Evolutionary conservation across 2,329 filamentous ascomycete genomes (phyloP), one percentile per base, ranked within the genome.

Genomic region (Ascochyta lentis): DNA sequence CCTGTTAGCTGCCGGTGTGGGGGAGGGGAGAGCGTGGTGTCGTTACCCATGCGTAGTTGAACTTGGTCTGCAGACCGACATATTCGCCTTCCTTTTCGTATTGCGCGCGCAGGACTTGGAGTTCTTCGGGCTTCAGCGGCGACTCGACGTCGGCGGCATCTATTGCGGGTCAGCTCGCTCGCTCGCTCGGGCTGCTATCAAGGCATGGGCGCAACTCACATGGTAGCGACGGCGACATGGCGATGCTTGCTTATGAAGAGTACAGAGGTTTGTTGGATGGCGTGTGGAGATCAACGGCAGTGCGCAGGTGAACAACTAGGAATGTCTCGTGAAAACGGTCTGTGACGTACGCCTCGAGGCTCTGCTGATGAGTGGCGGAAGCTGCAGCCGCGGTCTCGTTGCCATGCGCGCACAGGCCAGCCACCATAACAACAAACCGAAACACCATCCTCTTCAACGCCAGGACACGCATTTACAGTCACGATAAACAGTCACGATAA

Each of bases 101-200:
- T 77, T 99, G 95, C 58, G 91, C 84, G 63, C 94, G 91, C 49
- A 99, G 84, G 60, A 98, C 95, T 76, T 93, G 88, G 58, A 99
- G 89, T 79, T 99, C 95, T 46, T 91, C 90, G 53, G 91, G 87
- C 79, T 95, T 96, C 61, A 99, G 85, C 65, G 95, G 91, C 74
- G 92, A 96, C 82, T 99, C 95, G 70, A 95, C 95, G 80, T 99
- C 95, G 66, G 96, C 92, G 72, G 95, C 95, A 83, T 98, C 95
- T 98, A 79, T 34, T 71, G 70, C 60, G 38, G 49, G 40, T 56
- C 40, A 49, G 44, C 48, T 39, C 50, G 10, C 29, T 29, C 50
- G 10, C 29, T 29, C 19, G 26, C 26, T 35, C 42, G 33, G 10
- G 13, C n/a, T 34, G 15, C 26, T 31, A 16, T 29, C 27, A 6